These are phyloP conservation scores for Ceratonia siliqua DNA, from an alignment of 306 rosid genomes.

Conservation along the genomic window DNA sequence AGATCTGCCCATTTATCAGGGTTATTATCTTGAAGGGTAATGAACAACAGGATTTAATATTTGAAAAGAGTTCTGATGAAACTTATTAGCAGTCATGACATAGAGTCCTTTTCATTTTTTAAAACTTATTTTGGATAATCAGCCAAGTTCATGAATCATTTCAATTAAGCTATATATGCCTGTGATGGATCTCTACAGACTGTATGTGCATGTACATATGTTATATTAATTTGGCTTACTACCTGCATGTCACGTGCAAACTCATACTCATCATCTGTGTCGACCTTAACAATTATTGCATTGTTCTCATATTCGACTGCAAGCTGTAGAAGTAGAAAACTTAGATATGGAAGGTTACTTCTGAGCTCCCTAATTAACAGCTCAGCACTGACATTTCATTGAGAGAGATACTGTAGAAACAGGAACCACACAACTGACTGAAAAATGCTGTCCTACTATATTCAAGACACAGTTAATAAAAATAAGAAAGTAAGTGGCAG, in stretches of 20 bases:
- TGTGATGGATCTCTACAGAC: neutral
- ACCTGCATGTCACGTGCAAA: slow-evolving; percentile 97
- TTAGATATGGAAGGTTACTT: slow-evolving; percentile 18
- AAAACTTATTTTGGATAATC: neutral
- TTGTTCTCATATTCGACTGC: slow-evolving; percentile 81
- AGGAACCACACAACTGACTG: neutral
- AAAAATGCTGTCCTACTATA: slow-evolving; percentile 10
- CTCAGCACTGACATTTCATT: neutral
- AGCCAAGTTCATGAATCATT: slow-evolving; percentile 2
- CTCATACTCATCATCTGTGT: slow-evolving; percentile 88
- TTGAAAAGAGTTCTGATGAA: neutral
- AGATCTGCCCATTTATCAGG: neutral
- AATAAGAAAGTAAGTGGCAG: neutral
- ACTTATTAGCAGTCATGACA: neutral
- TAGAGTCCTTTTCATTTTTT: neutral
- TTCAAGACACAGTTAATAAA: slow-evolving; percentile 3
- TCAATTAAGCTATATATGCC: neutral
- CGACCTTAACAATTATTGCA: slow-evolving; percentile 76
- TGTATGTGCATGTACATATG: slow-evolving; percentile 5
- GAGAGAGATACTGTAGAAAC: neutral
- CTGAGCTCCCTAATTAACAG: slow-evolving; percentile 15
- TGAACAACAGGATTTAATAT: neutral
- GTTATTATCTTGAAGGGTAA: neutral
- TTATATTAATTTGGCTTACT: slow-evolving; percentile 20
- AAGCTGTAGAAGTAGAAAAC: slow-evolving; percentile 55